These are phyloP conservation scores for Ogataea paradorogensis DNA, from an alignment of 805 yeast species.

Conservation along the genomic window DNA sequence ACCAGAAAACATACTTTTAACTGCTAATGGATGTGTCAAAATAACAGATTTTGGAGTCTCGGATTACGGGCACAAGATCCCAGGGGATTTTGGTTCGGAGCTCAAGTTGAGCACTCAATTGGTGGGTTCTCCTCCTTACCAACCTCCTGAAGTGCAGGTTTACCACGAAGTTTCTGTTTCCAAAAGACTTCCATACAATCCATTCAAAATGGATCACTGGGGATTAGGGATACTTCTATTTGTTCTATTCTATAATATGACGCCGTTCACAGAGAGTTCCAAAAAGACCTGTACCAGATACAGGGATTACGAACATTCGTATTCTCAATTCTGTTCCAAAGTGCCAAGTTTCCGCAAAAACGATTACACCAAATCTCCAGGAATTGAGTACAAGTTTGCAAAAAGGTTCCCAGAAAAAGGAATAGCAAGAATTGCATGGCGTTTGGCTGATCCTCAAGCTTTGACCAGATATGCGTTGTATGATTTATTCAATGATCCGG, in stretches of 20 bases:
- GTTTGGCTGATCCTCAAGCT: slow-evolving; percentile 64
- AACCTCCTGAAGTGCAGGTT: slow-evolving; percentile 75
- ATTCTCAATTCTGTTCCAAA: slow-evolving; percentile 36
- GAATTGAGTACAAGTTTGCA: slow-evolving; percentile 69
- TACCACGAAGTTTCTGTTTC: slow-evolving; percentile 38
- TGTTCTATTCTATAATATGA: slow-evolving; percentile 54
- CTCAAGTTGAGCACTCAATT: slow-evolving; percentile 43
- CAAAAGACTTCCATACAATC: slow-evolving; percentile 45
- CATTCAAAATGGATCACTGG: slow-evolving; percentile 74
- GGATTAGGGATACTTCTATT: slow-evolving; percentile 70
- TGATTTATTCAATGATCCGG: slow-evolving; percentile 60
- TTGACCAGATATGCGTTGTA: slow-evolving; percentile 56
- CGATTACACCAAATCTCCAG: slow-evolving; percentile 56
- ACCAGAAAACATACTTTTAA: slow-evolving; percentile 85
- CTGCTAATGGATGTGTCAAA: slow-evolving; percentile 55
- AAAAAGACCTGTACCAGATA: slow-evolving; percentile 39
- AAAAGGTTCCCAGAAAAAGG: slow-evolving; percentile 57
- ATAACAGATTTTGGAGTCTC: slow-evolving; percentile 94
- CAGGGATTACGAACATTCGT: slow-evolving; percentile 50
- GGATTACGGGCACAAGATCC: slow-evolving; percentile 60
- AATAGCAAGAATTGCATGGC: slow-evolving; percentile 76
- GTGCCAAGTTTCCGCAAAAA: slow-evolving; percentile 45
- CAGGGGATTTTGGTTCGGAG: slow-evolving; percentile 49
- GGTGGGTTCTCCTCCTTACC: slow-evolving; percentile 84
- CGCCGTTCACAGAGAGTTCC: slow-evolving; percentile 60